phyloP scores from a whole-genome alignment of 495 filamentous ascomycete species.

The Aspergillus hancockii region DNA sequence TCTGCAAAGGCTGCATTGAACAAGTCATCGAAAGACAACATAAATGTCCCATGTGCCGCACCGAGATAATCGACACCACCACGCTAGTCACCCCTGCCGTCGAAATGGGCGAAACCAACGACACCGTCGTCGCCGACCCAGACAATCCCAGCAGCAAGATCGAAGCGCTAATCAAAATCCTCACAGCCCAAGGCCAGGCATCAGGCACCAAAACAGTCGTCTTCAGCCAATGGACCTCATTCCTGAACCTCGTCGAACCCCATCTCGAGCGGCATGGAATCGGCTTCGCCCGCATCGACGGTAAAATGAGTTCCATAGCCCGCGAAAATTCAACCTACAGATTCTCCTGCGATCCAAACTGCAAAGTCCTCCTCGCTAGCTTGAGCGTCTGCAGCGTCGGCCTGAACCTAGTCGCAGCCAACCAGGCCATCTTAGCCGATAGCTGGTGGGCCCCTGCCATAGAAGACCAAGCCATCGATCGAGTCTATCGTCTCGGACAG shows the following conservation, averaged over 20 bases:
- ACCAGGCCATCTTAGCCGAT: slow-evolving; percentile 82
- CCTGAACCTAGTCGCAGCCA: slow-evolving; percentile 84
- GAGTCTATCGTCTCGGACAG: slow-evolving; percentile 87
- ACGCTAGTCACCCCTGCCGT: slow-evolving; percentile 66
- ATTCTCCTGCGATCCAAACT: slow-evolving; percentile 67
- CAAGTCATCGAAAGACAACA: slow-evolving; percentile 76
- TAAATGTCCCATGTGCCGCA: slow-evolving; percentile 88
- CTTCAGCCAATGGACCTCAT: slow-evolving; percentile 93
- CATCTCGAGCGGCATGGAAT: slow-evolving; percentile 64
- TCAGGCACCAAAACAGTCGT: slow-evolving; percentile 78
- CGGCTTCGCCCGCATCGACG: slow-evolving; percentile 77
- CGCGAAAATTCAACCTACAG: slow-evolving; percentile 70
- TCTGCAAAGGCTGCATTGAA: slow-evolving; percentile 73
- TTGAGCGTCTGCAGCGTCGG: slow-evolving; percentile 84
- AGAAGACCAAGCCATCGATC: slow-evolving; percentile 91
- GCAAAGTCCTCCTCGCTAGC: slow-evolving; percentile 79
- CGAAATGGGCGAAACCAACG: slow-evolving; percentile 50
- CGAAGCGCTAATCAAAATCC: slow-evolving; percentile 75
- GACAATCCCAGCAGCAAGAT: slow-evolving; percentile 79
- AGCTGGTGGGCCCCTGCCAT: slow-evolving; percentile 94
- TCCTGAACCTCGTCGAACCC: slow-evolving; percentile 75
- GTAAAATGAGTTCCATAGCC: slow-evolving; percentile 66
- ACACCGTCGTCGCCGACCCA: slow-evolving; percentile 53
- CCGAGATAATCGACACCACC: slow-evolving; percentile 59
- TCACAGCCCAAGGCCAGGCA: slow-evolving; percentile 69